A percentile compares a stretch with the other conserved stretches of the same genome.
phyloP scores from a whole-genome alignment of 495 filamentous ascomycete species.

The Sporormia fimetaria region DNA sequence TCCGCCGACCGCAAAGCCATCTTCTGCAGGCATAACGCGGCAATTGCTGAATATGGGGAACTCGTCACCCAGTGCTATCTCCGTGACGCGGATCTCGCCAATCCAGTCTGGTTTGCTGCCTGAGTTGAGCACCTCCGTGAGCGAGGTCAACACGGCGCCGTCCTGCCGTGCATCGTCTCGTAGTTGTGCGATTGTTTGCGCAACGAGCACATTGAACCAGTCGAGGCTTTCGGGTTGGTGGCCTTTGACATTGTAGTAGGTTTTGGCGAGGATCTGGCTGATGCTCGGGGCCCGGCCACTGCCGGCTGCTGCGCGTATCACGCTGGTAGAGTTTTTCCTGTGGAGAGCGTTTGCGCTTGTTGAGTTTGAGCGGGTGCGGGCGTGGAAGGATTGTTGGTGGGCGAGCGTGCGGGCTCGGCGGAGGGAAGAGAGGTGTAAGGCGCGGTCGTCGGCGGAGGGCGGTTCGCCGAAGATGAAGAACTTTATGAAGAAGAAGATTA shows the following conservation, averaged over 20 bases:
- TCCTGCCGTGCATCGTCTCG: conserved; percentile 79
- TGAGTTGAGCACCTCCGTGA: conserved; percentile 80
- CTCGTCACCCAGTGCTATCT: conserved; percentile 86
- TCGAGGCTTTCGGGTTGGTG: conserved; percentile 98
- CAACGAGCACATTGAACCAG: conserved; percentile 98
- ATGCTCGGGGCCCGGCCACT: conserved; percentile 44
- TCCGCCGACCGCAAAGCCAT: conserved; percentile 29
- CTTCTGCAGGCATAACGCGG: conserved; percentile 76
- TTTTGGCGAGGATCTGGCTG: conserved; percentile 85
- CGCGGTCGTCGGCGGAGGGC: conserved; percentile 65
- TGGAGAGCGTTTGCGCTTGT: conserved; percentile 23
- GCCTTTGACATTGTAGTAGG: conserved; percentile 91
- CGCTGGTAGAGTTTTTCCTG: conserved; percentile 25
- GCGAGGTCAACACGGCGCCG: conserved; percentile 84
- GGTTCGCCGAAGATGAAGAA: conserved; percentile 99
- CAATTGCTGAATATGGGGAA: conserved; percentile 99
- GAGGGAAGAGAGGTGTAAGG: conserved; percentile 54
- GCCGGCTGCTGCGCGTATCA: conserved; percentile 42
- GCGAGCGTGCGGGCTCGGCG: conserved; percentile 52
- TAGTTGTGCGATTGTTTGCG: conserved; percentile 94
- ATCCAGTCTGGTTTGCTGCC: conserved; percentile 77
- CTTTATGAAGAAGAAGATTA: conserved; percentile 92
- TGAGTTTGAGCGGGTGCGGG: conserved; percentile 37
- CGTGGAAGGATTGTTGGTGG: conserved; percentile 37
- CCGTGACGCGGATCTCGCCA: conserved; percentile 85